Conservation (phyloP, 2,329 filamentous ascomycete genomes). For the Ampelomyces quisqualis region DNA sequence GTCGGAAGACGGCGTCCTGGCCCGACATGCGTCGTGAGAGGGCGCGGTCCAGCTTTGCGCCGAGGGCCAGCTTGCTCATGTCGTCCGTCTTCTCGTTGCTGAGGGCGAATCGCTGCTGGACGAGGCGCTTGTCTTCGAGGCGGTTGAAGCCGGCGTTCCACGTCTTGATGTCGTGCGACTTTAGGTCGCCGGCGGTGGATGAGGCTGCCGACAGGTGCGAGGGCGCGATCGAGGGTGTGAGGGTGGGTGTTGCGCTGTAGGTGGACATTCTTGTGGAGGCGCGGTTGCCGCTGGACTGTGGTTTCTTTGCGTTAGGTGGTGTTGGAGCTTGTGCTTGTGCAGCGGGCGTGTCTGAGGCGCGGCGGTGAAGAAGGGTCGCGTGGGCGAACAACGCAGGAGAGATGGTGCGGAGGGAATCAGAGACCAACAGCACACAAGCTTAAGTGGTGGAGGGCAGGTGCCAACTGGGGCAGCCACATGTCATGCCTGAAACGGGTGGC, state of each 20-base stretch:
- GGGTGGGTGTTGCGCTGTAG: conserved; percentile 53
- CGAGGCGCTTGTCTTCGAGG: conserved; percentile 84
- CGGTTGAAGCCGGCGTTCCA: conserved; percentile 80
- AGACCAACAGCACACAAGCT: conserved; percentile 1
- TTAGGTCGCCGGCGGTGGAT: conserved; percentile 46
- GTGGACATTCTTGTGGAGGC: conserved; percentile 52
- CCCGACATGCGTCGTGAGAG: conserved; percentile 81
- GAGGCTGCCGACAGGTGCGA: conserved; percentile 44
- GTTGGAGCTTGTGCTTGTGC: conserved; percentile 6
- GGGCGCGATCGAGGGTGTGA: conserved; percentile 54
- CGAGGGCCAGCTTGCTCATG: conserved; percentile 81
- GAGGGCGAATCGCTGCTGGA: conserved; percentile 77
- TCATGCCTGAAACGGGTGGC: conserved; percentile 33
- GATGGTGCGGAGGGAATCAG: conserved; percentile 11
- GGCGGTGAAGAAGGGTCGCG: conserved; percentile 3
- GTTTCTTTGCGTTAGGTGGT: conserved; percentile 30
- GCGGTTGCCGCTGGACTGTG: conserved; percentile 40
- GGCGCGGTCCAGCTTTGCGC: conserved; percentile 86
- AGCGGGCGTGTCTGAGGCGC: conserved; percentile 2
- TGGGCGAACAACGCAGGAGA: conserved; percentile 3
- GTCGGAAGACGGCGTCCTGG: conserved; percentile 84
- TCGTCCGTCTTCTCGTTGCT: conserved; percentile 78
- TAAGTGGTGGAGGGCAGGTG: conserved; percentile 12
- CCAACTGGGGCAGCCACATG: conserved; percentile 21
- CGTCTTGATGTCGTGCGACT: conserved; percentile 66